Percentiles rank a stretch among this genome's conserved stretches.
These are phyloP conservation scores for Mycosphaerella sp. DNA, from an alignment of 2,329 filamentous ascomycete genomes.

Conservation along the genomic window DNA sequence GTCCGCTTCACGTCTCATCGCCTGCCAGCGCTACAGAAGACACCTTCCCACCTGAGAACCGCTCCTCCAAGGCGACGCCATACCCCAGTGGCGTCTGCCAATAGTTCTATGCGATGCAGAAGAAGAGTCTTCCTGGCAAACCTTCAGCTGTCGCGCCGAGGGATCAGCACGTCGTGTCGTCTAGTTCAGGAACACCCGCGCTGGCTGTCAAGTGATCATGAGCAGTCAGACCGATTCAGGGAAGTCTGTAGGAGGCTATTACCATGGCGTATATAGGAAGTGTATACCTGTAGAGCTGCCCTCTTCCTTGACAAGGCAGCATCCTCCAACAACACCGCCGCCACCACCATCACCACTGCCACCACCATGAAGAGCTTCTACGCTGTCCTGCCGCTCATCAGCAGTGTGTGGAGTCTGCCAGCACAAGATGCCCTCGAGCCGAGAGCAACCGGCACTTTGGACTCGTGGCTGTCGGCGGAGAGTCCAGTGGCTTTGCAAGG, in stretches of 20 bases:
- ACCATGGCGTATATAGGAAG: background rate
- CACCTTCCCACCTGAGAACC: conserved; percentile 11
- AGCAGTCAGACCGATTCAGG: conserved; percentile 1
- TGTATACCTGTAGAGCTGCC: background rate
- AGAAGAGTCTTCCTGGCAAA: background rate
- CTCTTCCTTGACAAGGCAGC: background rate
- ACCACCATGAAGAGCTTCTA: conserved; percentile 12
- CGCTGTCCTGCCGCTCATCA: conserved; percentile 11
- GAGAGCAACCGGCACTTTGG: conserved; percentile 20
- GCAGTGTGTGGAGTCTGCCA: conserved; percentile 6
- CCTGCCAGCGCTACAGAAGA: background rate
- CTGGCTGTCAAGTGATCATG: conserved; percentile 7
- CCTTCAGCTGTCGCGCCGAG: conserved; percentile 3
- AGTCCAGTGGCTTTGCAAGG: conserved; percentile 45
- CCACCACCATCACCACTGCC: background rate
- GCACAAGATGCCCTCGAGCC: conserved; percentile 13
- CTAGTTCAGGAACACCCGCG: conserved; percentile 2
- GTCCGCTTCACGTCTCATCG: conserved; percentile 8
- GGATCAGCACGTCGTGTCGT: background rate
- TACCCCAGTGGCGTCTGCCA: background rate
- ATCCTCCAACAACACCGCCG: background rate
- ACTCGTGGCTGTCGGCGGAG: conserved; percentile 41
- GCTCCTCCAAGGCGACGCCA: background rate
- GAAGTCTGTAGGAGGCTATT: background rate
- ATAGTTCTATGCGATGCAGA: too few relatives aligned